Base-by-base conservation (phyloP, 176 grass and related monocot genomes). In the Triticum turgidum region DNA sequence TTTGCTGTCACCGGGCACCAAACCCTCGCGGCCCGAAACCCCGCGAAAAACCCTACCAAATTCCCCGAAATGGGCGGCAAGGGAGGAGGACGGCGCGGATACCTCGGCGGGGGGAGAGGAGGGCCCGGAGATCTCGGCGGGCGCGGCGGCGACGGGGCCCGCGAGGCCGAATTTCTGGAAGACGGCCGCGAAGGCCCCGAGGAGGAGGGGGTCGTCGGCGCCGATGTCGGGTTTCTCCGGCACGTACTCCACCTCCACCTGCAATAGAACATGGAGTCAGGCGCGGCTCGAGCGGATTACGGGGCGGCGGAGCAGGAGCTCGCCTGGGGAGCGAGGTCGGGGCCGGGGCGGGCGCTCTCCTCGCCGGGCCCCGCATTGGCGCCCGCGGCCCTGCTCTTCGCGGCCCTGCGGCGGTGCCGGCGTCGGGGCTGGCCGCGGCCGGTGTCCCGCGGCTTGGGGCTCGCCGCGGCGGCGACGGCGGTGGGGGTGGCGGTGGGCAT, bases 121-220 rank as follows among this genome's bases (percentile, higher is more conserved):
- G 27, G 38, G 71, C 29, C 37, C 65, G 1, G 20, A 62, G 75
- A 90, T 89, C 88, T 95, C 90, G 74, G 69, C 70, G 3, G 21
- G 54, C 54, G 54, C 18, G 54, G 54, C 64, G 0, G 73, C 86
- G 25, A 87, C 45, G 58, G 82, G 29, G 66, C 91, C 93, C 81
- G 78, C 86, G 93, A 94, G 94, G 84, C 84, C 88, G 69, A 98
- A 98, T 69, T 95, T 98, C 25, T 91, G 91, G 39, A 98, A 91
- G 49, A 95, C 86, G 82, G 54, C 80, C 86, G 90, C 95, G 58
- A 95, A 98, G 65, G 86, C 95, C 14, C 88, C 93, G 21, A 95
- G 85, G 56, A 95, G 47, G 25, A 94, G 85, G 45, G 94, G 47
- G 27, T 76, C 88, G 27, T 75, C 91, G 24, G 92, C 51, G 15